Evolutionary conservation across 176 grass and related monocot genomes (phyloP).

Genomic region (Triticum turgidum): DNA sequence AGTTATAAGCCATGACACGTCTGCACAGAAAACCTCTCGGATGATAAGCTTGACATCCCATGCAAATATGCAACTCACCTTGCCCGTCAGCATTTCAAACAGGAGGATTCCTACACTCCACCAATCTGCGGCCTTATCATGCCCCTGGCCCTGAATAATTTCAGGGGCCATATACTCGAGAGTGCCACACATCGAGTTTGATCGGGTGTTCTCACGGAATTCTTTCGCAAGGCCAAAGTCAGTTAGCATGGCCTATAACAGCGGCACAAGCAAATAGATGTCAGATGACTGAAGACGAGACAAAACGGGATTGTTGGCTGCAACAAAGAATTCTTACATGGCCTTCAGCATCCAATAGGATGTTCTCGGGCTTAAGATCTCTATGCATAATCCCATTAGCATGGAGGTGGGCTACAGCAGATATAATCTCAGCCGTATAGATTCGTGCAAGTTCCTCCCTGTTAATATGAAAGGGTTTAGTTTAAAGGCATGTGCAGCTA

Average conservation of each 20-base stretch:
- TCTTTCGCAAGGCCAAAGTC: slow-evolving; percentile 96
- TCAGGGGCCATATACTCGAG: slow-evolving; percentile 97
- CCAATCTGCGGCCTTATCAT: slow-evolving; percentile 98
- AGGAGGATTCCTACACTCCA: slow-evolving; percentile 97
- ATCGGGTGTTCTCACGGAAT: slow-evolving; percentile 81
- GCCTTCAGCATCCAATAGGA: slow-evolving; percentile 80
- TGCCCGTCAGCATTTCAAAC: slow-evolving; percentile 98
- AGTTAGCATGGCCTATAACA: slow-evolving; percentile 82
- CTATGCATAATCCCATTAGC: slow-evolving; percentile 93
- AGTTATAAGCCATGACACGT: neutral
- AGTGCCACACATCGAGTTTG: slow-evolving; percentile 93
- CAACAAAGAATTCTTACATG: slow-evolving; percentile 61
- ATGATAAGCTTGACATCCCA: neutral
- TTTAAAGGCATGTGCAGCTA: neutral
- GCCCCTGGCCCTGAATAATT: slow-evolving; percentile 78
- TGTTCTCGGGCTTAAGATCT: slow-evolving; percentile 98
- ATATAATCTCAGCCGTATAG: slow-evolving; percentile 94
- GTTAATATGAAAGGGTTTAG: slow-evolving; percentile 29
- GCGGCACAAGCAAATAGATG: neutral
- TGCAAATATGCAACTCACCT: slow-evolving; percentile 41
- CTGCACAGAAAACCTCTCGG: neutral
- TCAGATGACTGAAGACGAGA: neutral
- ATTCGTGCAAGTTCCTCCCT: slow-evolving; percentile 92
- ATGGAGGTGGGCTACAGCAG: slow-evolving; percentile 88
- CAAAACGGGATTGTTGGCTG: neutral